A percentile compares a stretch with the other conserved stretches of the same genome.
phyloP scores from a whole-genome alignment of 2,329 filamentous ascomycete species.

The Cladophialophora psammophila region DNA sequence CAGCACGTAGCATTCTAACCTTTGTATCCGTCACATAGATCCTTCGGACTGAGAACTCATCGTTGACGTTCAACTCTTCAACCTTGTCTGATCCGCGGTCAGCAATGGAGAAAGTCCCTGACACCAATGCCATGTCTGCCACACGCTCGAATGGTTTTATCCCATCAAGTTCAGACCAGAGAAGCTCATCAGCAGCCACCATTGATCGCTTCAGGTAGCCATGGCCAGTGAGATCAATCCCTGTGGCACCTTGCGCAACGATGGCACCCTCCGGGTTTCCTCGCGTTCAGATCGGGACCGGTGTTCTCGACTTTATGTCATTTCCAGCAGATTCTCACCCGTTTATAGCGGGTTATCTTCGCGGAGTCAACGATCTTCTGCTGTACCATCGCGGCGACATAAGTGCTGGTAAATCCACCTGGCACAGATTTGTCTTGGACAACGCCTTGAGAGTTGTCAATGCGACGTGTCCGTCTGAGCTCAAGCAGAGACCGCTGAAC shows the following conservation, averaged over 20 bases:
- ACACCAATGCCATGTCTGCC: not conserved
- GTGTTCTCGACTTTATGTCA: not conserved
- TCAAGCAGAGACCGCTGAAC: not conserved
- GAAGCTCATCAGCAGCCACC: not conserved
- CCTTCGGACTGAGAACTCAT: not conserved
- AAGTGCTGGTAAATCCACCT: not conserved
- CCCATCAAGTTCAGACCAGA: not conserved
- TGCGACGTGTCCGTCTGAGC: not conserved
- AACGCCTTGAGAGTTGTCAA: not conserved
- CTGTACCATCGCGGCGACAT: not conserved
- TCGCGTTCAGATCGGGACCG: not conserved
- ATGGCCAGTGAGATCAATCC: not conserved
- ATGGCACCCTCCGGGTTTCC: not conserved
- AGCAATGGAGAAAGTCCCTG: not conserved
- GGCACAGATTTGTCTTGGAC: not conserved
- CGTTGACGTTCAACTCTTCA: not conserved
- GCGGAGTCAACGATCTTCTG: not conserved
- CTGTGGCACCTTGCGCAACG: not conserved
- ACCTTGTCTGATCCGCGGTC: not conserved
- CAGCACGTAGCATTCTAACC: not conserved
- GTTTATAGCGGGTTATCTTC: not conserved
- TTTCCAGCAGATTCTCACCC: not conserved
- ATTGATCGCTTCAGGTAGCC: not conserved
- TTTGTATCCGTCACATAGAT: not conserved
- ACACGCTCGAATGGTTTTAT: not conserved